phyloP scores from a whole-genome alignment of 2,329 filamentous ascomycete genomes.

The Calonectria henricotiae region DNA sequence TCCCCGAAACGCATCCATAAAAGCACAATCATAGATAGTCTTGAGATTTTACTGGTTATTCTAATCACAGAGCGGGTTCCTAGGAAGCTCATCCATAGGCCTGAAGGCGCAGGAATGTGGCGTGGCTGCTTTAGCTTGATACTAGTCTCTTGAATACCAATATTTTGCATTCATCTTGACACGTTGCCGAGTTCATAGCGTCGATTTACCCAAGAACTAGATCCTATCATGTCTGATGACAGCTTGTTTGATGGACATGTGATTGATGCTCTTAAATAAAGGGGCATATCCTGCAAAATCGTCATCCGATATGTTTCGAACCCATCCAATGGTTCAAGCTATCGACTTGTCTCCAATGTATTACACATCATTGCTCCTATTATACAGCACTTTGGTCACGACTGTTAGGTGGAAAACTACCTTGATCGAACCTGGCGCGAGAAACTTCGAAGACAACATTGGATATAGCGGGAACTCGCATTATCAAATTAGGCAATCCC shows the following conservation, averaged over 20 bases:
- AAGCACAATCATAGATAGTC: not conserved
- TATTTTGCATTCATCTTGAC: not conserved
- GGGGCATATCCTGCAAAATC: not conserved
- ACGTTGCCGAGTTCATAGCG: not conserved
- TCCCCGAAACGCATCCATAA: not conserved
- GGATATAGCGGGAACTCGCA: not conserved
- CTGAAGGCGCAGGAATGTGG: conserved; percentile 19
- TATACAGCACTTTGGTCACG: not conserved
- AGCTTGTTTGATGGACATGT: not conserved
- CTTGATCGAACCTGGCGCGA: not conserved
- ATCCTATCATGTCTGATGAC: not conserved
- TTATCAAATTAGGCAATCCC: not conserved
- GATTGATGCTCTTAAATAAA: not conserved
- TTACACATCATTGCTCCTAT: not conserved
- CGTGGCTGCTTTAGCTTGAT: conserved; percentile 6
- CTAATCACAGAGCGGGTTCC: not conserved
- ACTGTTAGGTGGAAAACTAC: not conserved
- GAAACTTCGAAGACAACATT: too few relatives aligned
- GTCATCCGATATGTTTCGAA: not conserved
- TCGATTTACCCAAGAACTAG: conserved; percentile 1
- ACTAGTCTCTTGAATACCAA: not conserved
- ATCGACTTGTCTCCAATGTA: not conserved
- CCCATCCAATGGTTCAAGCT: not conserved
- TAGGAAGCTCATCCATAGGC: not conserved
- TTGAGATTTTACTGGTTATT: not conserved